phyloP scores from a whole-genome alignment of 2,329 filamentous ascomycete genomes.

The Simplicillium sp. region DNA sequence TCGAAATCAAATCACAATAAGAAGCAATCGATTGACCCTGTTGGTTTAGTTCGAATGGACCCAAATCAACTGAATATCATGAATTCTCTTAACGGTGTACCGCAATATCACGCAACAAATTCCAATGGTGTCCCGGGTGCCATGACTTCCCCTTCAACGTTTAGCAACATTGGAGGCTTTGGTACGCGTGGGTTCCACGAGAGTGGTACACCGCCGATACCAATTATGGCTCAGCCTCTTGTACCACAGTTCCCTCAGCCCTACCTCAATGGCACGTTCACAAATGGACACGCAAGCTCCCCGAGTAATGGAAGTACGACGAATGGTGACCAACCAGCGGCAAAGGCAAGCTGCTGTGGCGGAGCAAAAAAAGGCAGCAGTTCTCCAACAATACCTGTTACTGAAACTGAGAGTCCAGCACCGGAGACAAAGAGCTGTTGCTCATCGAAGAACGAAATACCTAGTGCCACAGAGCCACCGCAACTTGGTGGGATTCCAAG shows the following conservation, averaged over 20 bases:
- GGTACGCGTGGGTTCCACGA: too few species aligned
- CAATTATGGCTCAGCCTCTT: neutral
- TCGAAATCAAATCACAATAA: slow-evolving; percentile 23
- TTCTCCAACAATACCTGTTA: neutral
- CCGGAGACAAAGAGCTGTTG: slow-evolving; percentile 23
- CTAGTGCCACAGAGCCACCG: neutral
- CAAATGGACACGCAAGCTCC: slow-evolving; percentile 12
- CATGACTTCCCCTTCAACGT: too few species aligned
- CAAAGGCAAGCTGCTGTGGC: slow-evolving; percentile 14
- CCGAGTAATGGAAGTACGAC: slow-evolving; percentile 12
- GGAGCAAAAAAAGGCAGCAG: neutral
- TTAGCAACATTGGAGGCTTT: too few species aligned
- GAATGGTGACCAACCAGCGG: slow-evolving; percentile 1
- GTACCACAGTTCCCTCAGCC: neutral
- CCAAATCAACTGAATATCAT: slow-evolving; percentile 40
- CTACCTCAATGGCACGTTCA: neutral
- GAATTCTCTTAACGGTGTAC: slow-evolving; percentile 19
- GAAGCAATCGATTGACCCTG: slow-evolving; percentile 41
- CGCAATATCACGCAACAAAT: slow-evolving; percentile 14
- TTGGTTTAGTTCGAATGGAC: slow-evolving; percentile 42
- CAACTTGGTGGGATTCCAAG: slow-evolving; percentile 17
- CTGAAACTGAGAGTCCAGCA: slow-evolving; percentile 3
- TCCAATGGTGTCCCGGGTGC: neutral
- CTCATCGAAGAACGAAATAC: slow-evolving; percentile 17
- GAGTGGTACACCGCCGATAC: too few species aligned